Evolutionary conservation across 306 rosid species (phyloP), one percentile per base, ranked within the genome.

Genomic region (Geum urbanum): DNA sequence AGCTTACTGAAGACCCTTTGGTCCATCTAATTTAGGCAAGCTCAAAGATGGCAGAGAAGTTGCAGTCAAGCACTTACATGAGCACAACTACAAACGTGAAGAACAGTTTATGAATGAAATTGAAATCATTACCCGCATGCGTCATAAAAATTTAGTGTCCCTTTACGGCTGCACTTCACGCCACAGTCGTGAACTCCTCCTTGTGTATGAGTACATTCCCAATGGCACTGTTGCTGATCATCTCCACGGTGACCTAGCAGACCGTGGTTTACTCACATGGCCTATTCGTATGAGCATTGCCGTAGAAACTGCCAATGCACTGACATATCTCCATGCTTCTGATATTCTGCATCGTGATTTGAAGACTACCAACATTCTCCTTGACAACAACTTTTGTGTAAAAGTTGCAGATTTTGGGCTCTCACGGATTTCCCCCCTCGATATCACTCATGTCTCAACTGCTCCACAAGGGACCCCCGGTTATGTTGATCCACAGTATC

Each of bases 381-480:
- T 91, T 2, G 91, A 84, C 69, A 18, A 15, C 20, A 80, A 76
- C 35, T 87, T 84, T 44, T 67, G 82, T 0, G 84, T 86, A 37
- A 83, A 91, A 72, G 89, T 89, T 45, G 96, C 95, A 65, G 97
- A 91, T 48, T 91, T 89, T 55, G 97, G 97, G 43, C 85, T 91
- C 18, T 89, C 96, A 8, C 66, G 94, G 66, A 50, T 85, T 55
- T 78, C 87, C 71, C 94, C 97, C 2, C 47, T 39, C 8, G 74
- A 87, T 61, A 88, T 69, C 10, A 79, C 81, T n/a, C 96, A 91
- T 74, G 85, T 86, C 60, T 89, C 96, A 54, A 89, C 94, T 11
- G 79, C 87, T 64, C 96, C 97, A 54, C 96, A 87, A 57, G 97
- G 97, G 39, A 85, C 87, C 6, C 97, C 90, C 1, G 94, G 96